phyloP scores from a whole-genome alignment of 2,329 filamentous ascomycete genomes.

The Cercospora beticola region DNA sequence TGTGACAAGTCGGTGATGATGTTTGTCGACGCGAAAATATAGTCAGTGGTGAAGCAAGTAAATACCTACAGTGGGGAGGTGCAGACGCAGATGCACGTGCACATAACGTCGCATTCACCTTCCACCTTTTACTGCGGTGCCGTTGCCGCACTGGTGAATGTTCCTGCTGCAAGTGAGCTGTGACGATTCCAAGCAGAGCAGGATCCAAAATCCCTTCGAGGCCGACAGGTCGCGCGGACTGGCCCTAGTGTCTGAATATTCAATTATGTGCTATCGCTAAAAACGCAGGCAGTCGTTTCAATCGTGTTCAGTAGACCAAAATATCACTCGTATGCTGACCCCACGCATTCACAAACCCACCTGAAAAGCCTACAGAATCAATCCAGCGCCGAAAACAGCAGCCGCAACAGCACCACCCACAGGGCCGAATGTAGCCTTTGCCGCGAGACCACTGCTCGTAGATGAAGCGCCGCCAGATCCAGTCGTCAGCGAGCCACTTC shows the following conservation, averaged over 20 bases:
- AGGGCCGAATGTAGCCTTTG: conserved; percentile 15
- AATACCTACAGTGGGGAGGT: not conserved
- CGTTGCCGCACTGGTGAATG: not conserved
- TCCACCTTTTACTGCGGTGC: not conserved
- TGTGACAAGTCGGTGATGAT: not conserved
- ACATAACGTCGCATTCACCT: not conserved
- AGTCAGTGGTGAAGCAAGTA: not conserved
- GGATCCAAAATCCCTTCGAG: not conserved
- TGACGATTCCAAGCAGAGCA: not conserved
- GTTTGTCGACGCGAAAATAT: not conserved
- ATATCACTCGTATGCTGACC: not conserved
- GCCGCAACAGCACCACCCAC: conserved; percentile 25
- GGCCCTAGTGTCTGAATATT: not conserved
- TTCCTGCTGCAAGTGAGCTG: not conserved
- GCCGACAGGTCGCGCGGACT: not conserved
- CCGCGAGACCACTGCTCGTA: conserved; percentile 20
- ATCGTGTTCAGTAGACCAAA: not conserved
- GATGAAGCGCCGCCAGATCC: conserved; percentile 18
- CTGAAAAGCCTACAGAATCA: conserved; percentile 23
- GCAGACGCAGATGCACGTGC: not conserved
- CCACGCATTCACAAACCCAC: not conserved
- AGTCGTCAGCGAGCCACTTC: conserved; percentile 40
- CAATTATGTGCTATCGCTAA: not conserved
- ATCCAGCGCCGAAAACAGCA: conserved; percentile 30
- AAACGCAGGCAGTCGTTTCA: not conserved